Base-by-base conservation (phyloP, 1,284 basidiomycete genomes). In the Ustilago nuda region DNA sequence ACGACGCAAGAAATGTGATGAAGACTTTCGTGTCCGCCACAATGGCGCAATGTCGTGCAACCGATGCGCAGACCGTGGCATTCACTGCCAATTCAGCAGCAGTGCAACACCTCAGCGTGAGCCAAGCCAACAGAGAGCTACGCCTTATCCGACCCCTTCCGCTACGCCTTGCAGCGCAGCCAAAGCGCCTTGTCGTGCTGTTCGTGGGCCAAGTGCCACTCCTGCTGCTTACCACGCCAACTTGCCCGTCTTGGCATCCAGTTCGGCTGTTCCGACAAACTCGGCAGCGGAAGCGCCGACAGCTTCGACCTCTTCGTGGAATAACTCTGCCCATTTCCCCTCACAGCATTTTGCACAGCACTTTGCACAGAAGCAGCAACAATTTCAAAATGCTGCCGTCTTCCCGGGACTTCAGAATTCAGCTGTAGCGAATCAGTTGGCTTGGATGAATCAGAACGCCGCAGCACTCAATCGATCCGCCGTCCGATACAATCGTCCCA, bases 1-100 rank as follows among this genome's bases (percentile, higher is more conserved):
- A 54, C 66, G 78, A 2, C 76, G 78, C 35, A 80, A 80, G 45
- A 80, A 80, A 51, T 80, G 78, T 46, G 72, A 75, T 32, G 76
- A 78, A 43, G 70, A 76, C 60, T 80, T 76, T 57, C 64, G 75
- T 52, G 52, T 68, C 19, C 69, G 78, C 45, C 56, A 62, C 15
- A 72, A 71, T 60, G 78, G 76, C 19, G 52, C 60, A 11, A 65
- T 48, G 23, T 65, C 78, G 9, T 80, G 78, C 57, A 76, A 58
- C 17, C 61, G 76, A 41, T 80, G 78, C 51, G 62, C 63, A 1
- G 69, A 71, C 51, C 76, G 78, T 37, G 66, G 76, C 9, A 65
- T 75, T 32, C 61, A 61, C 53, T 80, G 78, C 66, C 60, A 71
- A 46, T 30, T 70, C 15, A 68, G 68, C 56, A 48, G 51, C 35